phyloP scores from a whole-genome alignment of 2,329 filamentous ascomycete genomes.

The Sclerotiophoma versabilis region DNA sequence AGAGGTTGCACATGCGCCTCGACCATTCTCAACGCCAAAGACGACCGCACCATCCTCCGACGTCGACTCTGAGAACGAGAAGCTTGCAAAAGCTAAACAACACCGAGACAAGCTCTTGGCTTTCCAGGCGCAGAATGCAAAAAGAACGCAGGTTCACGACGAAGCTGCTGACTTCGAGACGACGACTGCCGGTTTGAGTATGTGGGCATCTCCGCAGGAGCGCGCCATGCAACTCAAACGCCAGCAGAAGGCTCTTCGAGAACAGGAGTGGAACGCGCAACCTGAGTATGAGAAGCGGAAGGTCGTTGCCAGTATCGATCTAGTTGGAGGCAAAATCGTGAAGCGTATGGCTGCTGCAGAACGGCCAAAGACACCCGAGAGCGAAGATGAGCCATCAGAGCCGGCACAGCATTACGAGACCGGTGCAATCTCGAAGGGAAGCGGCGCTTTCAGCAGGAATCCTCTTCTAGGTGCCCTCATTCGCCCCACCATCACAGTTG shows the following conservation, averaged over 20 bases:
- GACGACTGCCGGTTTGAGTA: conserved; percentile 66
- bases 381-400: conserved; percentile 56
- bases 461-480: conserved; percentile 71
- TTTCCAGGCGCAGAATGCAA: conserved; percentile 86
- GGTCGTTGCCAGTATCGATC: conserved; percentile 84
- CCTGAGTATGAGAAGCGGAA: conserved; percentile 90
- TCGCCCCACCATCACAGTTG: conserved; percentile 62
- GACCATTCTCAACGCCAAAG: conserved; percentile 62
- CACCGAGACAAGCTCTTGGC: conserved; percentile 81
- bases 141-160: conserved; percentile 82
- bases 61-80: conserved; percentile 60
- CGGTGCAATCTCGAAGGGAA: conserved; percentile 36
- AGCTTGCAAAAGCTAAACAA: conserved; percentile 72
- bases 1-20: conserved; percentile 68
- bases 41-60: conserved; percentile 48
- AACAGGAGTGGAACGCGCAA: conserved; percentile 84
- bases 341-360: conserved; percentile 70
- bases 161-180: conserved; percentile 80
- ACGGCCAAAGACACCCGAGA: conserved; percentile 60
- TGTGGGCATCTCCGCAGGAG: conserved; percentile 87
- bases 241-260: conserved; percentile 82
- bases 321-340: conserved; percentile 79
- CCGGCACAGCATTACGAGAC: conserved; percentile 37
- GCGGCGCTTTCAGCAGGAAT: conserved; percentile 72
- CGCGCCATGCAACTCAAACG: conserved; percentile 82